Conservation (phyloP, 1,284 basidiomycete genomes). For the Anthracocystis setariae region DNA sequence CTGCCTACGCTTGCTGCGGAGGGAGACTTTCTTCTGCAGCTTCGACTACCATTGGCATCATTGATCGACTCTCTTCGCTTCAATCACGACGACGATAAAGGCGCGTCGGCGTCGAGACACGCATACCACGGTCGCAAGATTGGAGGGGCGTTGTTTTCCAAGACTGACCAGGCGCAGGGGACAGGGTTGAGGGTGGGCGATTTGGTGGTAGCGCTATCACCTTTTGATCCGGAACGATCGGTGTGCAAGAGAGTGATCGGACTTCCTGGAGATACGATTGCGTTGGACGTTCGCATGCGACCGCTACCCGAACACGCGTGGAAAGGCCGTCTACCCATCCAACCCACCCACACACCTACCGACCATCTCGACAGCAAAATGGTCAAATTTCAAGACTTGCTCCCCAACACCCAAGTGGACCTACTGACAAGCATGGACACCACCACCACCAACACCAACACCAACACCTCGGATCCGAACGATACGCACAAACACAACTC, state of each 20-base stretch:
- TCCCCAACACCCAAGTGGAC: slow-evolving; percentile 17
- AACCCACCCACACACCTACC: neutral
- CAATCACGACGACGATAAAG: neutral
- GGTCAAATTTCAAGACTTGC: slow-evolving; percentile 20
- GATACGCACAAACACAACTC: slow-evolving; percentile 15
- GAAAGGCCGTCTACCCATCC: slow-evolving; percentile 5
- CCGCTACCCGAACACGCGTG: slow-evolving; percentile 27
- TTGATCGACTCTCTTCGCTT: slow-evolving; percentile 6
- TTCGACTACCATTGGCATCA: slow-evolving; percentile 47
- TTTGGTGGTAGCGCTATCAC: slow-evolving; percentile 80
- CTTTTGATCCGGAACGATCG: slow-evolving; percentile 76
- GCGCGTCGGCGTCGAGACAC: neutral
- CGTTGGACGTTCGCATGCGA: slow-evolving; percentile 77
- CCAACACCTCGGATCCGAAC: neutral
- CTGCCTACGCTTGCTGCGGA: slow-evolving; percentile 58
- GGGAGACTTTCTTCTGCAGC: slow-evolving; percentile 57
- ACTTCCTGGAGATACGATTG: slow-evolving; percentile 86
- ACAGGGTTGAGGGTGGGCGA: slow-evolving; percentile 73
- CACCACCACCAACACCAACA: no score
- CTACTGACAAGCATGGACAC: slow-evolving; percentile 34
- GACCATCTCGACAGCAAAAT: slow-evolving; percentile 2
- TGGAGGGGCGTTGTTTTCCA: slow-evolving; percentile 26
- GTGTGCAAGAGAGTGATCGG: slow-evolving; percentile 93
- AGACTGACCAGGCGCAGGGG: slow-evolving; percentile 52
- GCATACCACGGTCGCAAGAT: slow-evolving; percentile 9